phyloP scores from a whole-genome alignment of 768 basidiomycete species.

The Gymnopilus dilepis region DNA sequence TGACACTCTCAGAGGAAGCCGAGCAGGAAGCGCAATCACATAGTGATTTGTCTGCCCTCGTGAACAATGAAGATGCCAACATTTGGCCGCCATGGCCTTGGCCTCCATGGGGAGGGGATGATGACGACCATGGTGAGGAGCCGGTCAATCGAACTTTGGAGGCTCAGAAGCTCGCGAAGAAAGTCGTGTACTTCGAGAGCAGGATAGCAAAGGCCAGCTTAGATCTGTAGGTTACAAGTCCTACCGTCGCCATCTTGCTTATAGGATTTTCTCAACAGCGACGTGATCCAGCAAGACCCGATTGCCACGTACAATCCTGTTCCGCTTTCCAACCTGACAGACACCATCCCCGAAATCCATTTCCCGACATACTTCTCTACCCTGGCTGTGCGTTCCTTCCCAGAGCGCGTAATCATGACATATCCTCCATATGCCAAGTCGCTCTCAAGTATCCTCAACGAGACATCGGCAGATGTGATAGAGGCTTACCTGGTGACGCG shows the following conservation, averaged over 20 bases:
- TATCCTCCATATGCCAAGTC: constrained; percentile 77
- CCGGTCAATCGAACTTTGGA: constrained; percentile 57
- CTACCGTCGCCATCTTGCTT: background rate
- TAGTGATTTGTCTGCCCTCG: constrained; percentile 23
- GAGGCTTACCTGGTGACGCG: constrained; percentile 90
- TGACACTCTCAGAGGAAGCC: constrained; percentile 56
- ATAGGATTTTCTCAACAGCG: constrained; percentile 41
- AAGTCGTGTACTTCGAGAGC: constrained; percentile 80
- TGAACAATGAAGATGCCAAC: constrained; percentile 44
- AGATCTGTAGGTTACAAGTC: constrained; percentile 61
- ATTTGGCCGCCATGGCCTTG: constrained; percentile 85
- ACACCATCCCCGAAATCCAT: constrained; percentile 74
- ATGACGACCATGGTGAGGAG: constrained; percentile 51
- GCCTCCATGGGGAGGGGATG: constrained; percentile 83
- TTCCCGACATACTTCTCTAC: constrained; percentile 88
- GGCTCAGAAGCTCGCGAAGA: constrained; percentile 67
- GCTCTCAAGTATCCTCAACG: constrained; percentile 70
- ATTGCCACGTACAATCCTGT: constrained; percentile 89
- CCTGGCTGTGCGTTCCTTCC: constrained; percentile 80
- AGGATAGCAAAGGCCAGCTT: constrained; percentile 78
- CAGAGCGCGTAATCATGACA: constrained; percentile 78
- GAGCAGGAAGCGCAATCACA: constrained; percentile 37
- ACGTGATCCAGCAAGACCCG: constrained; percentile 78
- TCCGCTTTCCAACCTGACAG: constrained; percentile 69
- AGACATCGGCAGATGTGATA: constrained; percentile 70